Evolutionary conservation across 164 flowering plant species (phyloP), one percentile per base, ranked within the genome.

Genomic region (Berberis thunbergii): DNA sequence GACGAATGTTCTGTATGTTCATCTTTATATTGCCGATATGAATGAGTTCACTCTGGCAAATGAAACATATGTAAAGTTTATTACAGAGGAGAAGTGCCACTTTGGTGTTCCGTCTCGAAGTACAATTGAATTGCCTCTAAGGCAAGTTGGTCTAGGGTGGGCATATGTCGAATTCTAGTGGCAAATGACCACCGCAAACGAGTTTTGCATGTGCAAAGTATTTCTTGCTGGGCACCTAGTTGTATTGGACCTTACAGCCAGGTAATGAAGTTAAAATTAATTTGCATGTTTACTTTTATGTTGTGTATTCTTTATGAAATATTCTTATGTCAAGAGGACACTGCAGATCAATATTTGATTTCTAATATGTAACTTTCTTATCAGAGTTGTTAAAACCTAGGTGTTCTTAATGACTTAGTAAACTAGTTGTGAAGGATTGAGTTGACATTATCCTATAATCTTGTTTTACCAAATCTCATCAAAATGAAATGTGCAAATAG

Each of bases 201-300:
- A 62, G 98, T 94, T 65, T 75, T 94, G 70, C 97, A 94, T 75
- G 96, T 93, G 41, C 97, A 93, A 70, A 94, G 98, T 71, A 87
- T 94, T 72, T 94, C 98, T 13, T 77, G 83, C 65, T 94, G 98
- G 98, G 98, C 98, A 62, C 98, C 98, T 41, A 88, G 98, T 75
- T 94, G 98, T 77, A 91, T 94, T 67, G 98, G 98, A 59, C 98
- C 98, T 41, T 94, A 91, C 70, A 94, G 98, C 77, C 96, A 89
- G 96, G 98, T 85, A 78, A 54, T 46, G 49, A n/a, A n/a, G n/a
- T n/a, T n/a, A n/a, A n/a, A 26, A 7, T 52, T 7, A 52, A 52
- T 52, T 52, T 7, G n/a, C 54, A 52, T 11, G 9, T 7, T 52
- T 7, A 52, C 11, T 11, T 52, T 52, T 3, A 7, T 7, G n/a